Evolutionary conservation across 2,329 filamentous ascomycete species (phyloP).

Genomic region (Aaosphaeria arxii): DNA sequence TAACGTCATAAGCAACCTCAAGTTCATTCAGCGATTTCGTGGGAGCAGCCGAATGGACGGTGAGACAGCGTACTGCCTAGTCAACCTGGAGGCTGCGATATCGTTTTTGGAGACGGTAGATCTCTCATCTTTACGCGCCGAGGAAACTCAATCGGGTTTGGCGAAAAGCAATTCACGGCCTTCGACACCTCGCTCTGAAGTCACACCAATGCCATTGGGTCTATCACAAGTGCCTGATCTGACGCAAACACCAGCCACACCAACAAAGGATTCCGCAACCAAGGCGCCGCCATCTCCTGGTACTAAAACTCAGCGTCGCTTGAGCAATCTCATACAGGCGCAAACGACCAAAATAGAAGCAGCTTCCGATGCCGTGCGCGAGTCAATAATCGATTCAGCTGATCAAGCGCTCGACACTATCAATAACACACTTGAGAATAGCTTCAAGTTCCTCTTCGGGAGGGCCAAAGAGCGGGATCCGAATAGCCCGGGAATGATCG

Average conservation of each 20-base stretch:
- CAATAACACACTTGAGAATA: slow-evolving; percentile 83
- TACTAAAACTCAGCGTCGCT: slow-evolving; percentile 64
- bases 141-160: slow-evolving; percentile 65
- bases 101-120: slow-evolving; percentile 95
- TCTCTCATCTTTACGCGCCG: slow-evolving; percentile 78
- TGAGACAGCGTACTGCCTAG: slow-evolving; percentile 92
- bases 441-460: slow-evolving; percentile 89
- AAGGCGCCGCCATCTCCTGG: slow-evolving; percentile 33
- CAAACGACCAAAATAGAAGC: slow-evolving; percentile 78
- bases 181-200: slow-evolving; percentile 41
- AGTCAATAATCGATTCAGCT: slow-evolving; percentile 70
- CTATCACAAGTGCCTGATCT: slow-evolving; percentile 36
- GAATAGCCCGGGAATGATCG: slow-evolving; percentile 22
- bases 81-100: slow-evolving; percentile 91
- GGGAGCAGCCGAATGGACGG: slow-evolving; percentile 83
- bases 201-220: slow-evolving; percentile 40
- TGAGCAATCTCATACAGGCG: slow-evolving; percentile 84
- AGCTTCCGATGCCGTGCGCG: slow-evolving; percentile 74
- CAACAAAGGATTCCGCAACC: slow-evolving; percentile 14
- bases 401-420: slow-evolving; percentile 93
- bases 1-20: slow-evolving; percentile 89
- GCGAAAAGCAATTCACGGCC: slow-evolving; percentile 52
- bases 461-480: slow-evolving; percentile 69
- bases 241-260: slow-evolving; percentile 38
- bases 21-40: slow-evolving; percentile 90